Evolutionary conservation across 192 early-diverging fungal species (phyloP).

Genomic region (Backusella tarrabulga): DNA sequence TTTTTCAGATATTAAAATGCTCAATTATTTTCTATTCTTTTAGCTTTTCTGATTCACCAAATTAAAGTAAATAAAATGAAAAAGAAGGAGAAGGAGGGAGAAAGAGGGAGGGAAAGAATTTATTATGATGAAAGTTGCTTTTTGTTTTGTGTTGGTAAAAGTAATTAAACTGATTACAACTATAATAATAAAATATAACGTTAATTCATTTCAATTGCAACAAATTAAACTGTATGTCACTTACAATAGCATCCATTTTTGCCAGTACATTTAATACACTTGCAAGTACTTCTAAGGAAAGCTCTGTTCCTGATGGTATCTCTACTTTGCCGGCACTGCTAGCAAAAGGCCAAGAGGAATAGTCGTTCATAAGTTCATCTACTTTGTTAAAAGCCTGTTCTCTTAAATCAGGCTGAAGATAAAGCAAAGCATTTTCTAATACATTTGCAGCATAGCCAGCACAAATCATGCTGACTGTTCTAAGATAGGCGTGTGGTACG

Average conservation of each 20-base stretch:
- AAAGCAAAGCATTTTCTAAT: conserved; percentile 90
- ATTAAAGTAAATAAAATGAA: neutral
- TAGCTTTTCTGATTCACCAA: neutral
- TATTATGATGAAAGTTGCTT: neutral
- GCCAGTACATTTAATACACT: conserved; percentile 84
- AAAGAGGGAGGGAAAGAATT: neutral
- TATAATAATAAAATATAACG: conserved; percentile 2
- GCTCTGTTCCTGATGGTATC: conserved; percentile 52
- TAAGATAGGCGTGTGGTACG: conserved; percentile 56
- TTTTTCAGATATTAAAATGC: neutral
- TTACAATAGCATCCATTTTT: conserved; percentile 86
- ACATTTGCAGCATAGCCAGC: conserved; percentile 97
- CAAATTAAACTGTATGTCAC: neutral
- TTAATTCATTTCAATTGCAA: neutral
- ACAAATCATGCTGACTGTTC: conserved; percentile 88
- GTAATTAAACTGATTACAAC: neutral
- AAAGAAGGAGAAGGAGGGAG: neutral
- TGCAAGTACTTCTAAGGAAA: conserved; percentile 69
- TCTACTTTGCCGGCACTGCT: conserved; percentile 52
- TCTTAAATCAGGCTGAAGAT: conserved; percentile 79
- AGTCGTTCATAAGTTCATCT: conserved; percentile 88
- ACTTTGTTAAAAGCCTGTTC: conserved; percentile 87
- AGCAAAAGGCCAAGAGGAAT: conserved; percentile 72
- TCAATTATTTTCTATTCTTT: neutral
- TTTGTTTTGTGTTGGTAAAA: neutral